phyloP scores from a whole-genome alignment of 2,329 filamentous ascomycete species.

The Plenodomus tracheiphilus region DNA sequence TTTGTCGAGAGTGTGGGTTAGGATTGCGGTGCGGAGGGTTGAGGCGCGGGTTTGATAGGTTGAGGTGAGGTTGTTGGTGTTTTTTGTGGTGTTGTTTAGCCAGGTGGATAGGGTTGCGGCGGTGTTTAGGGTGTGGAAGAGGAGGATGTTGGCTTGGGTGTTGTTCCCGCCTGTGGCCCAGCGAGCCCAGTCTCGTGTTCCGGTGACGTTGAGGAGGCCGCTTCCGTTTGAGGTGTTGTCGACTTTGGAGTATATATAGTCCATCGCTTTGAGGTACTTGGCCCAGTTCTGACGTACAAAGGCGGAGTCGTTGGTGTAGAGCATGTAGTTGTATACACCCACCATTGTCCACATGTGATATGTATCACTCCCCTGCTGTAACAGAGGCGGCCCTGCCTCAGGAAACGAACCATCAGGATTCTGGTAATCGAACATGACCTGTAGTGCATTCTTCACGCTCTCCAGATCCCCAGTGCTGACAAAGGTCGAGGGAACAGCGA shows the following conservation, averaged over 20 bases:
- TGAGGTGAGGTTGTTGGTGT: no score
- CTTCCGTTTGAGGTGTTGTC: conserved; percentile 7
- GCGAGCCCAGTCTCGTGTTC: conserved; percentile 36
- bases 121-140: conserved; percentile 33
- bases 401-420: conserved; percentile 23
- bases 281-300: conserved; percentile 18
- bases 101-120: conserved; percentile 20
- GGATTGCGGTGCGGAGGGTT: conserved; percentile 11
- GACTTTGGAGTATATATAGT: conserved; percentile 16
- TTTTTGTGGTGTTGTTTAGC: no score
- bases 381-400: conserved; percentile 18
- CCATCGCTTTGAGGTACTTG: conserved; percentile 14
- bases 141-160: conserved; percentile 37
- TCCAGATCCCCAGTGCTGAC: conserved; percentile 15
- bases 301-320: conserved; percentile 13
- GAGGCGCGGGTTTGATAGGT: conserved; percentile 3
- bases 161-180: conserved; percentile 36
- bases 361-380: conserved; percentile 21
- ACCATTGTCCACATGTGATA: conserved; percentile 28
- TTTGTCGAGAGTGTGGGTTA: conserved; percentile 14
- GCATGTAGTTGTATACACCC: conserved; percentile 23
- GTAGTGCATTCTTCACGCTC: conserved; percentile 16
- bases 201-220: conserved; percentile 20
- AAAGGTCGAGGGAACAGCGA: conserved; percentile 15
- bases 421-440: conserved; percentile 24